Evolutionary conservation across 495 filamentous ascomycete species (phyloP).

Genomic region (Podospora tetraspora): DNA sequence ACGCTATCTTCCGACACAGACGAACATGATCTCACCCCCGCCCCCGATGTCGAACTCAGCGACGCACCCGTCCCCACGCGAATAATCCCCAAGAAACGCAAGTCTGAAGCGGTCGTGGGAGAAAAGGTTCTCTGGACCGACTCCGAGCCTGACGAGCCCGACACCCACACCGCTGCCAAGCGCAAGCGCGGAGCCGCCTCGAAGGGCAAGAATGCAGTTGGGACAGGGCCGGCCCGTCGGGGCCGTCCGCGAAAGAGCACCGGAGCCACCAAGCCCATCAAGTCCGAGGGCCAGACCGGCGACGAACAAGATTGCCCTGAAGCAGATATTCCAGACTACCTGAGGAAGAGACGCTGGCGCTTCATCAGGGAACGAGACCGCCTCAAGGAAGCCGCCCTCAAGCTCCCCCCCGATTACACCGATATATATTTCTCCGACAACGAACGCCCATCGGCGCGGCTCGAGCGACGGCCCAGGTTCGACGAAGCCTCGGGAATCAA

Average conservation of each 20-base stretch:
- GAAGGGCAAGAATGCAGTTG: constrained; percentile 16
- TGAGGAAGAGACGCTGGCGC: constrained; percentile 47
- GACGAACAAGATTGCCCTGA: constrained; percentile 27
- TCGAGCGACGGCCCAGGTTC: constrained; percentile 68
- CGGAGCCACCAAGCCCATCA: constrained; percentile 2
- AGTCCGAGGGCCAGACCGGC: constrained; percentile 6
- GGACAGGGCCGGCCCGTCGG: neutral
- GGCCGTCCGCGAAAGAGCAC: neutral
- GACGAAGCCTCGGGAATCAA: constrained; percentile 47
- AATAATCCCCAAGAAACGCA: constrained; percentile 22
- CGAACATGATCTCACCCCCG: neutral
- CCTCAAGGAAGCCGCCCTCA: constrained; percentile 63
- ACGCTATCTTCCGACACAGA: neutral
- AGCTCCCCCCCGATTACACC: constrained; percentile 72
- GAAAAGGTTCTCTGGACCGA: constrained; percentile 41
- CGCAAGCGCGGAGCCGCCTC: constrained; percentile 17
- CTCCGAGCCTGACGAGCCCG: constrained; percentile 33
- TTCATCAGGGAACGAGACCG: constrained; percentile 54
- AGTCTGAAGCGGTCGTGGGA: constrained; percentile 21
- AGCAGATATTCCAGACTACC: constrained; percentile 41
- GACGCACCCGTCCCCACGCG: neutral
- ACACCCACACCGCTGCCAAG: constrained; percentile 24
- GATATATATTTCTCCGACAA: constrained; percentile 86
- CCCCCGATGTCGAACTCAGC: constrained; percentile 8
- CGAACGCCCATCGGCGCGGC: constrained; percentile 51